phyloP scores from a whole-genome alignment of 2,329 filamentous ascomycete genomes.

The Arthrinium puccinioides region DNA sequence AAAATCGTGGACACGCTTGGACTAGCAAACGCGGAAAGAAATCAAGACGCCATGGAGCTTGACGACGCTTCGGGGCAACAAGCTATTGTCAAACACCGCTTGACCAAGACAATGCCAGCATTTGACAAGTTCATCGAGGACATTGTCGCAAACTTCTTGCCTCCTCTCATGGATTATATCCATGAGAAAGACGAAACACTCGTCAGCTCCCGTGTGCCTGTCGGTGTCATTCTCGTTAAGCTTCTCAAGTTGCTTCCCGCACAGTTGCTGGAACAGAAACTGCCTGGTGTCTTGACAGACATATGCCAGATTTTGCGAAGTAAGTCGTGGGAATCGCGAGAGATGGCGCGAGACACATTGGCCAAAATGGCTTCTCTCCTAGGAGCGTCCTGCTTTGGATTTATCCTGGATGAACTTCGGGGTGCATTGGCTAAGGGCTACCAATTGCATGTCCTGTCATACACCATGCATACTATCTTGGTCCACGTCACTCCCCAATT shows the following conservation, averaged over 20 bases:
- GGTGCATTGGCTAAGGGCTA: slow-evolving; percentile 79
- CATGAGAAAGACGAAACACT: slow-evolving; percentile 93
- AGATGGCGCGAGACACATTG: slow-evolving; percentile 84
- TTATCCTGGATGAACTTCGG: slow-evolving; percentile 86
- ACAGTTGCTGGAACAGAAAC: slow-evolving; percentile 62
- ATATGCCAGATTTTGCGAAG: slow-evolving; percentile 90
- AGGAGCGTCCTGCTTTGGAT: slow-evolving; percentile 77
- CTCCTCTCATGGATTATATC: slow-evolving; percentile 73
- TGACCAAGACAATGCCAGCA: slow-evolving; percentile 61
- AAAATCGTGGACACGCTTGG: slow-evolving; percentile 73
- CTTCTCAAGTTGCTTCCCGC: slow-evolving; percentile 73
- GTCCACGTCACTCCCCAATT: slow-evolving; percentile 67
- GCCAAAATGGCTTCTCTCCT: slow-evolving; percentile 75
- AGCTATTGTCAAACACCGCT: slow-evolving; percentile 25
- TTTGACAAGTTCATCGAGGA: slow-evolving; percentile 63
- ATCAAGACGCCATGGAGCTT: slow-evolving; percentile 34
- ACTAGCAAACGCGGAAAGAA: slow-evolving; percentile 35
- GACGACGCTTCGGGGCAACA: slow-evolving; percentile 20
- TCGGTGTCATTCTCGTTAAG: slow-evolving; percentile 84
- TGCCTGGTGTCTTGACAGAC: slow-evolving; percentile 82
- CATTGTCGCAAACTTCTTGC: slow-evolving; percentile 67
- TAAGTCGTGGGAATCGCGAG: slow-evolving; percentile 78
- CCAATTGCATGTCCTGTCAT: slow-evolving; percentile 91
- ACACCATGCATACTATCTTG: slow-evolving; percentile 87
- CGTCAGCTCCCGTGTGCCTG: slow-evolving; percentile 85